Base-by-base conservation (phyloP, 139 green algal species). In the Micractinium conductrix region DNA sequence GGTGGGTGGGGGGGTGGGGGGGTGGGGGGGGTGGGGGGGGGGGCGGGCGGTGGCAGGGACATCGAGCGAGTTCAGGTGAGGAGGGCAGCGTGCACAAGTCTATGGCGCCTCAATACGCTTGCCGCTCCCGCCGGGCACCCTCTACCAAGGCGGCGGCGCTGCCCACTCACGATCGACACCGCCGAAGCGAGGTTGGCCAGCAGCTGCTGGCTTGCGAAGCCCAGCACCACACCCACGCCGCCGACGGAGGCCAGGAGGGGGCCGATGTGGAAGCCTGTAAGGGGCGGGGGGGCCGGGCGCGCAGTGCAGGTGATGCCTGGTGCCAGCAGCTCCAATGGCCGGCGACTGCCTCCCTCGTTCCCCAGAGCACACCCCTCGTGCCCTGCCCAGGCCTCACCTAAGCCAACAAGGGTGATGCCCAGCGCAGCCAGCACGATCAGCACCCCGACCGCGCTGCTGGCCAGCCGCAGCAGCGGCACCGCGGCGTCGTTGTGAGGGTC, bases 181-280 rank as follows among this genome's bases (percentile, higher is more conserved):
- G 72, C 70, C 38, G 83, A 30, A 33, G 50, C 74, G 26, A 87
- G 40, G 70, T 87, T 83, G 58, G 33, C 53, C 55, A 87, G 50
- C n/a, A 87, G 44, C 40, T 73, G 68, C 30, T 82, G 78, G 5
- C 74, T 69, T 24, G 83, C 83, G 26, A 87, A 63, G 33, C 83
- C 83, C 45, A 87, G 53, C 45, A 87, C 74, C 37, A 87, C 71
- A 38, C 72, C 80, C 42, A 78, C 62, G 38, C 69, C 83, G 28
- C 83, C 83, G 4, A 82, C 45, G 26, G 74, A 84, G 26, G 83
- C 83, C 33, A 84, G 48, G 19, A 87, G 74, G 26, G 83, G 74
- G 19, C 26, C 35, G 35, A 87, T 87, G 72, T 87, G 50, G 50
- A 87, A 74, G 44, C 83, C 83, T 79, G 48, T 48, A 45, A 19